Conservation (phyloP, 2,329 filamentous ascomycete species). For the Zymoseptoria crescenta region DNA sequence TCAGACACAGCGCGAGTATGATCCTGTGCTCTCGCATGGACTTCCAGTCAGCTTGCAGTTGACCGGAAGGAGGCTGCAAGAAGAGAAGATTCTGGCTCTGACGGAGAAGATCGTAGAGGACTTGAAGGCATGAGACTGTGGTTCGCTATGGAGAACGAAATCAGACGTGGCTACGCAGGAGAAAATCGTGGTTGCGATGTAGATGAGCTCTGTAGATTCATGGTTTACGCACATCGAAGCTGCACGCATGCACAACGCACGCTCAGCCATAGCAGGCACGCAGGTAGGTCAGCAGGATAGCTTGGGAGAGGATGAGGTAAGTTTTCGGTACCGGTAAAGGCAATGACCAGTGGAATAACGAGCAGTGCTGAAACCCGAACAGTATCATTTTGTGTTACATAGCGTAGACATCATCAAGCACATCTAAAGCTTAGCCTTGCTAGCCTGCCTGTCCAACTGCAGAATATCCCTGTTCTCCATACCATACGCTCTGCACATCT, state of each 20-base stretch:
- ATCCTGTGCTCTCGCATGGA: slow-evolving; percentile 33
- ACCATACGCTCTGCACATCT: slow-evolving; percentile 55
- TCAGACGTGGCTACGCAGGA: no score
- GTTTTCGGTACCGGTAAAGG: no score
- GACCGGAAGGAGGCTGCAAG: slow-evolving; percentile 27
- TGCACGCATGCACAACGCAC: no score
- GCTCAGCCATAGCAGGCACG: no score
- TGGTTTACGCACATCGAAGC: no score
- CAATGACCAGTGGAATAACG: no score
- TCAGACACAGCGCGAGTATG: slow-evolving; percentile 29
- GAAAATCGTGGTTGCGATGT: no score
- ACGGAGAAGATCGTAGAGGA: slow-evolving; percentile 21
- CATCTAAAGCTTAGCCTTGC: slow-evolving; percentile 35
- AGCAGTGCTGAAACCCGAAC: not conserved
- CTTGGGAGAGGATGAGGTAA: no score
- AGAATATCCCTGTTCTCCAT: slow-evolving; percentile 36
- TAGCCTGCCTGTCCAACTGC: slow-evolving; percentile 32
- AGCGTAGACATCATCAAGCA: not conserved
- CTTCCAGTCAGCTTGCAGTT: slow-evolving; percentile 34
- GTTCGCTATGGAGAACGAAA: no score
- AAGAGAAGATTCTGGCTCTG: slow-evolving; percentile 32
- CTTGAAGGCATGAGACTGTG: slow-evolving; percentile 6
- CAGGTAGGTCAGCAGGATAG: no score
- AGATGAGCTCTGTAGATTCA: no score
- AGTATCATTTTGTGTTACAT: not conserved